Evolutionary conservation across 1,139 yeast genomes (phyloP).

Genomic region (Candida pseudocylindracea): DNA sequence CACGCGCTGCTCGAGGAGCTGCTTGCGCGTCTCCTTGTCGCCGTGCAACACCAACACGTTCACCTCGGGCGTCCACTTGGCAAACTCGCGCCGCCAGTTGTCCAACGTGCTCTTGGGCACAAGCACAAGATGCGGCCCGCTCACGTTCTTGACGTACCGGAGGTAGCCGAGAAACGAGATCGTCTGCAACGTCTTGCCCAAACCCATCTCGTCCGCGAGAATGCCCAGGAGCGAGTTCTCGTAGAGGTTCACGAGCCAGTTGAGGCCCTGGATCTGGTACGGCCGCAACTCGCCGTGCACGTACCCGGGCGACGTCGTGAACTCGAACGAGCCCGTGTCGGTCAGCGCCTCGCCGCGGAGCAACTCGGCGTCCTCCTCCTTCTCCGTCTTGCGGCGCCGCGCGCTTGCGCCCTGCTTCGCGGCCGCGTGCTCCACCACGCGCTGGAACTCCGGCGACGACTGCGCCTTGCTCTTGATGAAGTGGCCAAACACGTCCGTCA

Average conservation of each 20-base stretch:
- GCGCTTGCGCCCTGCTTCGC: conserved; percentile 3
- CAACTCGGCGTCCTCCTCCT: conserved; percentile 83
- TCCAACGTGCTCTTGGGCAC: conserved; percentile 92
- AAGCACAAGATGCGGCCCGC: conserved; percentile 79
- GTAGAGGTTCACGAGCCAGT: conserved; percentile 21
- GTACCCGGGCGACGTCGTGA: conserved; percentile 65
- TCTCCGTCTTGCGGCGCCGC: conserved; percentile 50
- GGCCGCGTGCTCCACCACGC: conserved; percentile 32
- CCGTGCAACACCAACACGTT: conserved; percentile 75
- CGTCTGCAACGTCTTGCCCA: conserved; percentile 25
- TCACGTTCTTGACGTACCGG: conserved; percentile 52
- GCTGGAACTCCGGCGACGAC: conserved; percentile 43
- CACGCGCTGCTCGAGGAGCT: conserved; percentile 35
- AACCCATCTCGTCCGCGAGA: conserved; percentile 27
- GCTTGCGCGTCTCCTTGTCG: conserved; percentile 50
- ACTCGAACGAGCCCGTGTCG: conserved; percentile 29
- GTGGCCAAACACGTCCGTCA: conserved; percentile 72
- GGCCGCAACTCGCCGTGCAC: conserved; percentile 48
- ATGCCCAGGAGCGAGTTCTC: conserved; percentile 22
- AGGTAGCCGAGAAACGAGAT: conserved; percentile 61
- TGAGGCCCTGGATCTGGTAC: conserved; percentile 35
- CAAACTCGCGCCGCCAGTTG: conserved; percentile 89
- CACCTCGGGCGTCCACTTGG: conserved; percentile 93
- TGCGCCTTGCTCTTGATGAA: conserved; percentile 70
- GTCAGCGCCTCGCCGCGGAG: conserved; percentile 49